phyloP scores from a whole-genome alignment of 176 grass and related monocot genomes.

The Alopecurus myosuroides region DNA sequence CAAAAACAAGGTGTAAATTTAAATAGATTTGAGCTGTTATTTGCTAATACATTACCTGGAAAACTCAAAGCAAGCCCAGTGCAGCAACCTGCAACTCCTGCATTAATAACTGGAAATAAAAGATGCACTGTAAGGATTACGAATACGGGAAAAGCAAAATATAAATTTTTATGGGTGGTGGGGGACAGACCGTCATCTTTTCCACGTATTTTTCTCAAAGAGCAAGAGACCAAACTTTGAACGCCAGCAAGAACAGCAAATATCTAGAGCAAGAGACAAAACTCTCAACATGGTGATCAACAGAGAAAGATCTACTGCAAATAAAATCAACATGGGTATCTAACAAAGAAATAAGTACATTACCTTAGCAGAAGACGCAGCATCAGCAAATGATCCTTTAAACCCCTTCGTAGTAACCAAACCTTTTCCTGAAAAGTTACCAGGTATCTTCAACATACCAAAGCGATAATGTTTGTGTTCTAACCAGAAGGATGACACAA shows the following conservation, averaged over 20 bases:
- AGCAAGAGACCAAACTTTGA: slow-evolving; percentile 70
- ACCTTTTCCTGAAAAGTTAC: slow-evolving; percentile 60
- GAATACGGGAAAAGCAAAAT: not conserved
- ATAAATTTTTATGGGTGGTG: not conserved
- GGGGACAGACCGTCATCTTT: slow-evolving; percentile 64
- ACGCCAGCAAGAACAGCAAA: slow-evolving; percentile 86
- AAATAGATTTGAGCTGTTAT: not conserved
- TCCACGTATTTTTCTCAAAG: slow-evolving; percentile 68
- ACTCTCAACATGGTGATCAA: not conserved
- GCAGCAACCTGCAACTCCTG: slow-evolving; percentile 77
- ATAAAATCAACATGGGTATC: slow-evolving; percentile 10
- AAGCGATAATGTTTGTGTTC: not conserved
- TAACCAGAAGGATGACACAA: not conserved
- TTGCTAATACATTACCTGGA: slow-evolving; percentile 48
- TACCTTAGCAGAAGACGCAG: slow-evolving; percentile 81
- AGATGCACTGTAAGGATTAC: not conserved
- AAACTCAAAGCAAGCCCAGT: slow-evolving; percentile 84
- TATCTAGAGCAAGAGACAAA: slow-evolving; percentile 32
- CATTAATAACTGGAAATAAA: slow-evolving; percentile 62
- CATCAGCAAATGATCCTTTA: slow-evolving; percentile 70
- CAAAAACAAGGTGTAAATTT: slow-evolving; percentile 1
- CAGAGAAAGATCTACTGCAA: slow-evolving; percentile 6
- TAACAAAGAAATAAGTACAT: not conserved
- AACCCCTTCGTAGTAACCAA: slow-evolving; percentile 57
- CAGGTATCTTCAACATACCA: slow-evolving; percentile 1